These are phyloP conservation scores for Xylaria flabelliformis DNA, from an alignment of 495 filamentous ascomycete genomes.

Conservation along the genomic window DNA sequence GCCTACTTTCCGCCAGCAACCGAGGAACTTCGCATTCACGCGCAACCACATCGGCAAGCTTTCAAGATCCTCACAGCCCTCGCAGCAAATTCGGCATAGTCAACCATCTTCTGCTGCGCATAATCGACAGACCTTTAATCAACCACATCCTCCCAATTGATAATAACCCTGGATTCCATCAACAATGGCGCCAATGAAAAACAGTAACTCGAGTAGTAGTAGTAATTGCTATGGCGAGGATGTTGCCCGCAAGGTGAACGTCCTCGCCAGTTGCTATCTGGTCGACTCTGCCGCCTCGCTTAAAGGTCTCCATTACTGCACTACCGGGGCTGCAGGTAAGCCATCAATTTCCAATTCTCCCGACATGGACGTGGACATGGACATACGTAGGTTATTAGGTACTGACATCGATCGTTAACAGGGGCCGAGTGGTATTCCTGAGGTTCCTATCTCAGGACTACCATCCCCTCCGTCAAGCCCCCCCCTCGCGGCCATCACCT, in stretches of 20 bases:
- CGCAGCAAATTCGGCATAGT: background rate
- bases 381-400: background rate
- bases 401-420: constrained; percentile 39
- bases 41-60: background rate
- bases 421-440: constrained; percentile 97
- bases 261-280: constrained; percentile 86
- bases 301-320: constrained; percentile 91
- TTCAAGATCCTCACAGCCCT: background rate
- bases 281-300: constrained; percentile 61
- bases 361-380: background rate
- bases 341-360: constrained; percentile 5
- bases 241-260: constrained; percentile 64
- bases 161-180: constrained; percentile 48
- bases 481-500: constrained; percentile 73
- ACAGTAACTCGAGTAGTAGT: constrained; percentile 72
- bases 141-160: background rate
- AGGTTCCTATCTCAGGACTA: constrained; percentile 81
- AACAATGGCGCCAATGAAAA: constrained; percentile 67
- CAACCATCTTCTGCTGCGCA: background rate
- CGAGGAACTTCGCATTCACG: background rate
- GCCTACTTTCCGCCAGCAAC: background rate
- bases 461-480: constrained; percentile 80
- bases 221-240: constrained; percentile 72
- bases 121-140: background rate
- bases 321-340: constrained; percentile 80